These are phyloP conservation scores for Metschnikowia chrysomelidarum DNA, from an alignment of 805 yeast species.

Conservation along the genomic window DNA sequence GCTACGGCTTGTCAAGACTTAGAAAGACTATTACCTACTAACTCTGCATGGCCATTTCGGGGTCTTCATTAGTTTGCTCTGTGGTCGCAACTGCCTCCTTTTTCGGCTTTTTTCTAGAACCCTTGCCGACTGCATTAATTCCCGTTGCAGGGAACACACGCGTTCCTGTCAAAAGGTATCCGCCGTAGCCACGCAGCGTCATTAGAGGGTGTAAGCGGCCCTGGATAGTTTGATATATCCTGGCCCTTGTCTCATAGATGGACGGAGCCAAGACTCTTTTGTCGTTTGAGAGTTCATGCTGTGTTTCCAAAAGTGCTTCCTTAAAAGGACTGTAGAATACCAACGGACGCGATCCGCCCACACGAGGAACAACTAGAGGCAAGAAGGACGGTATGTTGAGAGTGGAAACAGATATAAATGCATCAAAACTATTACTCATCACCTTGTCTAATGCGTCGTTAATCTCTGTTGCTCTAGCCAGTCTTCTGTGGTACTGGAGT, in stretches of 20 bases:
- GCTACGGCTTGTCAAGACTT: no score
- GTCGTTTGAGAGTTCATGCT: slow-evolving; percentile 64
- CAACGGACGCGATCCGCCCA: slow-evolving; percentile 85
- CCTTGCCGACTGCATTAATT: slow-evolving; percentile 69
- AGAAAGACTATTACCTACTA: no score
- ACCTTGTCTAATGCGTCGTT: slow-evolving; percentile 51
- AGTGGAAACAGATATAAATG: slow-evolving; percentile 68
- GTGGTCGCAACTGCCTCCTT: slow-evolving; percentile 13
- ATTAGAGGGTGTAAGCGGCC: slow-evolving; percentile 93
- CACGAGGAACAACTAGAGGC: slow-evolving; percentile 55
- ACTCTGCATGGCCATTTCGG: no score
- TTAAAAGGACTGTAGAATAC: slow-evolving; percentile 80
- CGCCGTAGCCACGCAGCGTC: slow-evolving; percentile 94
- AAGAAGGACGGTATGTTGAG: slow-evolving; percentile 66
- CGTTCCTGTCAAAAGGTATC: slow-evolving; percentile 76
- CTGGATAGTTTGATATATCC: slow-evolving; percentile 88
- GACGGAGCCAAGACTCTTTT: slow-evolving; percentile 78
- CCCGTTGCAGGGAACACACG: slow-evolving; percentile 68
- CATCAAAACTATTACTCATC: slow-evolving; percentile 62
- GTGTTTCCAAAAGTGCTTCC: slow-evolving; percentile 73
- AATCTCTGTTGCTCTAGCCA: slow-evolving; percentile 52
- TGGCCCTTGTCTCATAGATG: slow-evolving; percentile 74
- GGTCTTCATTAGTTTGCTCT: no score
- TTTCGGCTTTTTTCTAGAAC: slow-evolving; percentile 42
- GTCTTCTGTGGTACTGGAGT: slow-evolving; percentile 65